Conservation (phyloP, 2,329 filamentous ascomycete species). For the Claviceps sp. region DNA sequence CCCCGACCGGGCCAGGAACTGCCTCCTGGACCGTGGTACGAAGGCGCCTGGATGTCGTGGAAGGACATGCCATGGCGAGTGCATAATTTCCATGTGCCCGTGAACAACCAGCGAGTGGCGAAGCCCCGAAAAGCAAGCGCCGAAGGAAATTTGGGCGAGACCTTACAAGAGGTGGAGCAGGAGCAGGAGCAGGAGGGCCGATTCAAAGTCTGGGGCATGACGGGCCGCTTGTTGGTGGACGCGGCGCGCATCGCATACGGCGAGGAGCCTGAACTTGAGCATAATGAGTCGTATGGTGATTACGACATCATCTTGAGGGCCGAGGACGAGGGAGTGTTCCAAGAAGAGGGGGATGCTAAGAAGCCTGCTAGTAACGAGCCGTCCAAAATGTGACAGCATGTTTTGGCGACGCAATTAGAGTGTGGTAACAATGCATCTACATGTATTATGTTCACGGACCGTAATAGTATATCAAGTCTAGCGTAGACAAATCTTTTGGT, state of each 20-base stretch:
- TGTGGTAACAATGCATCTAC: neutral
- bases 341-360: conserved; percentile 23
- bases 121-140: conserved; percentile 35
- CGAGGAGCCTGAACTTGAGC: conserved; percentile 73
- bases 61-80: conserved; percentile 67
- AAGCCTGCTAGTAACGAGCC: conserved; percentile 16
- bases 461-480: neutral
- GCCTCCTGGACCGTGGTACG: conserved; percentile 62
- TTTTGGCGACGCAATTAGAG: neutral
- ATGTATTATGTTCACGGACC: neutral
- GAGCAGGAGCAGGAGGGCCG: conserved; percentile 37
- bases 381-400: conserved; percentile 18
- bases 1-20: conserved; percentile 21
- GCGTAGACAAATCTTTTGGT: neutral
- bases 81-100: conserved; percentile 86
- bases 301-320: conserved; percentile 34
- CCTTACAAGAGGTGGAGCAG: conserved; percentile 35
- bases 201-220: conserved; percentile 93
- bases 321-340: conserved; percentile 31
- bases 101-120: conserved; percentile 55
- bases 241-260: conserved; percentile 73
- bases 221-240: conserved; percentile 79
- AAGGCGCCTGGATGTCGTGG: conserved; percentile 70
- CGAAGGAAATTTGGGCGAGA: conserved; percentile 29
- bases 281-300: conserved; percentile 41